Evolutionary conservation across 768 basidiomycete species (phyloP), one percentile per base, ranked within the genome.

Genomic region (Strobilomyces confusus): DNA sequence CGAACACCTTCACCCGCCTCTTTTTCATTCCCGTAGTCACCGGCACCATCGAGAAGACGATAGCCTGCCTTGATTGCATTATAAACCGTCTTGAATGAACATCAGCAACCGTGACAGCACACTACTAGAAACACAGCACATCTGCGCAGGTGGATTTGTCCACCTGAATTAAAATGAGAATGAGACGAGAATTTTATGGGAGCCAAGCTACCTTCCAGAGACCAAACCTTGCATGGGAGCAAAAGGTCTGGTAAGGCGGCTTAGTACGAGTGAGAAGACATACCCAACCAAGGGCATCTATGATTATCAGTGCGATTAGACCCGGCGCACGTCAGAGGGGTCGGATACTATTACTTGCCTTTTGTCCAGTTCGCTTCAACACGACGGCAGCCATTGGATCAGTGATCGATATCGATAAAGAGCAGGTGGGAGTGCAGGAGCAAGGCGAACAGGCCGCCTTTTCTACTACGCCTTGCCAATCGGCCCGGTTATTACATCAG

Each of bases 1-100:
- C 75, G 78, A 52, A 94, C 78, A 58, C 92, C 92, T 62, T 84
- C 77, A 2, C 89, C 91, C 5, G 87, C 86, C 30, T 92, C 84
- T 63, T 84, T 88, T 72, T 95, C 93, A 58, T 95, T 95, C 9
- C 88, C 92, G 67, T 92, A 93, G 72, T 91, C 89, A 59, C 83
- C 82, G 30, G 91, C 91, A 55, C 89, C 86, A 52, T 93, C 92
- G 51, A 95, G 77, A 50, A 95, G 86, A 56, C 92, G 83, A 68
- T 92, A 93, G 1, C 93, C 92, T 23, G 78, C 75, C 68, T 91
- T 91, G 73, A 94, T 87, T 17, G 92, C 90, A 52, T 85, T 73
- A 76, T 92, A 92, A 47, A 95, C 91, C 49, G 80, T 83, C 81
- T 90, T 62, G 34, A 44, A 40, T 33, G 13, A 20, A 48, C 5